Evolutionary conservation across 1,284 basidiomycete species (phyloP).

Genomic region (Xerocomus minutiporus): DNA sequence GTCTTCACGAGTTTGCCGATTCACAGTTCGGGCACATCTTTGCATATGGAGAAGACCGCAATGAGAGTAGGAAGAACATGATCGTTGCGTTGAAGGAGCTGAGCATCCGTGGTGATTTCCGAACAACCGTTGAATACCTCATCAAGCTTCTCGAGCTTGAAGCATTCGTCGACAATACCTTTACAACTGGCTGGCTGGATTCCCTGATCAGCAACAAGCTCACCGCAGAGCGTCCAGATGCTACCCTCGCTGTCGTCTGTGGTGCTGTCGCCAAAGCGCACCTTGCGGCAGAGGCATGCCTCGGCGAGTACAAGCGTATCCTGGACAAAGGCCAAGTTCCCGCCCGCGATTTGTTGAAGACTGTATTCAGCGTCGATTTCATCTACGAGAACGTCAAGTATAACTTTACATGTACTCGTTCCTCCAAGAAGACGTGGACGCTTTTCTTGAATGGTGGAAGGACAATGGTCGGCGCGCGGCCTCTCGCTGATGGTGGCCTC

Average conservation of each 20-base stretch:
- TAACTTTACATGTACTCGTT: constrained; percentile 93
- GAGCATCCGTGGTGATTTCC: constrained; percentile 97
- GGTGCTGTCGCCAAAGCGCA: constrained; percentile 97
- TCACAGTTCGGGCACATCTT: constrained; percentile 99
- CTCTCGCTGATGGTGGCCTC: constrained; percentile 92
- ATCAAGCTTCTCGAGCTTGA: constrained; percentile 97
- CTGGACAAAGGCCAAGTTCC: constrained; percentile 99
- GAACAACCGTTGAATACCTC: constrained; percentile 97
- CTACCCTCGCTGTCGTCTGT: constrained; percentile 90
- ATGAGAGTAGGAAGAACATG: constrained; percentile 98
- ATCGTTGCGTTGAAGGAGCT: constrained; percentile 98
- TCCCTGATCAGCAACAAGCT: constrained; percentile 94
- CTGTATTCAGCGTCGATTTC: constrained; percentile 95
- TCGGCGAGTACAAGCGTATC: constrained; percentile 91
- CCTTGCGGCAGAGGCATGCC: constrained; percentile 84
- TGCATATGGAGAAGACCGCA: constrained; percentile 95
- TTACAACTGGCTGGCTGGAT: constrained; percentile 99
- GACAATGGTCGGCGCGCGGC: constrained; percentile 85
- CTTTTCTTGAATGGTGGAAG: constrained; percentile 95
- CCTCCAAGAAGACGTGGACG: constrained; percentile 85
- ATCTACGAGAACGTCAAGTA: constrained; percentile 97
- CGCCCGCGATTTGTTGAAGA: constrained; percentile 90
- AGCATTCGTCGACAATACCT: constrained; percentile 94
- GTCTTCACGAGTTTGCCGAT: constrained; percentile 97
- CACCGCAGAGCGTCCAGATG: constrained; percentile 94